A percentile compares a stretch with the other conserved stretches of the same genome.
Evolutionary conservation across 129 eudicot genomes (phyloP).

Genomic region (Calendula officinalis): DNA sequence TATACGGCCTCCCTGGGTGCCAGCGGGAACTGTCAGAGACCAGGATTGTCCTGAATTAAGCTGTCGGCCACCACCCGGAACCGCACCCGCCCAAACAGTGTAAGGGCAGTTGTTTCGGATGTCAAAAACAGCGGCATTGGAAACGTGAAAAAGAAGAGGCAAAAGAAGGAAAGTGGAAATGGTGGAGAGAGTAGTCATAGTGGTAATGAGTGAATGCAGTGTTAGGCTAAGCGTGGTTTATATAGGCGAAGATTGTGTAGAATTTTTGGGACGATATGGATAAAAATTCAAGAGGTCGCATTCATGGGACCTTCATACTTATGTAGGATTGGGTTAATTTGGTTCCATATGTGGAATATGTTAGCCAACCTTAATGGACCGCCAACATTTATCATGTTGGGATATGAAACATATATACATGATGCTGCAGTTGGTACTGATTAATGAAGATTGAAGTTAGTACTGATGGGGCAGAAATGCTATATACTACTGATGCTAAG

Average conservation of each 20-base stretch:
- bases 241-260: neutral
- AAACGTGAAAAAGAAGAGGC: neutral
- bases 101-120: conserved; percentile 49
- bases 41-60: conserved; percentile 36
- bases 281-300: neutral
- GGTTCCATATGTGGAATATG: neutral
- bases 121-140: conserved; percentile 27
- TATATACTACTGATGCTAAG: no score
- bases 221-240: conserved; percentile 3
- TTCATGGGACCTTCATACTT: neutral
- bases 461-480: no score
- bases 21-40: conserved; percentile 25
- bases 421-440: no score
- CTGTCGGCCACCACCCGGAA: conserved; percentile 45
- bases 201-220: neutral
- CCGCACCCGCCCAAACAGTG: conserved; percentile 58
- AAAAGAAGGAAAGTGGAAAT: no score
- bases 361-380: neutral
- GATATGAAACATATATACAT: no score
- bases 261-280: neutral
- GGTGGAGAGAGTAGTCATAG: no score
- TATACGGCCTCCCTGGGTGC: conserved; percentile 30
- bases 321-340: neutral
- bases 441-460: no score
- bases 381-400: no score